Percentiles rank a stretch among this genome's conserved stretches.
phyloP scores from a whole-genome alignment of 371 early-diverging fungal species.

The Mucor lusitanicus region DNA sequence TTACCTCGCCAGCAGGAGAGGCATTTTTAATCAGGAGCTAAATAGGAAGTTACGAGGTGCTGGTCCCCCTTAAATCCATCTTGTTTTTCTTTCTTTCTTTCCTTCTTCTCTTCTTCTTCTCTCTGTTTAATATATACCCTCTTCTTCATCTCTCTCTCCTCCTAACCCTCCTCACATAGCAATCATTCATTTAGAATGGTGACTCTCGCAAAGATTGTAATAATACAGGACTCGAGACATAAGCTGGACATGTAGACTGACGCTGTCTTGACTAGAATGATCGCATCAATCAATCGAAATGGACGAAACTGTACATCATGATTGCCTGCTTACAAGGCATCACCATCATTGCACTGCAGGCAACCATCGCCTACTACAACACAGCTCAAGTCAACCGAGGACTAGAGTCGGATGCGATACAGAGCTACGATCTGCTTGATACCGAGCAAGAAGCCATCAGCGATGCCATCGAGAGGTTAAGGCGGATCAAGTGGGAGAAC shows the following conservation, averaged over 20 bases:
- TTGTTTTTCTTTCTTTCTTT: constrained; percentile 1
- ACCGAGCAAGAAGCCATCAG: constrained; percentile 1
- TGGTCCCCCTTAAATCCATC: neutral
- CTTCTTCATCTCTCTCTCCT: neutral
- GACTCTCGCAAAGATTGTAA: constrained; percentile 19
- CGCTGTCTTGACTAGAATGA: constrained; percentile 22
- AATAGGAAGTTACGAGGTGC: neutral
- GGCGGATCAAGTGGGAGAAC: constrained; percentile 36
- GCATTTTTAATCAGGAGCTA: constrained; percentile 4
- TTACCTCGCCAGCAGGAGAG: neutral
- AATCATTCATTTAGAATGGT: constrained; percentile 8
- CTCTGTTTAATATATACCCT: neutral
- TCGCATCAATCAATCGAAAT: constrained; percentile 39
- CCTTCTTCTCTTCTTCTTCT: neutral
- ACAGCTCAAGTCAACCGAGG: constrained; percentile 26
- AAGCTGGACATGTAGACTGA: neutral
- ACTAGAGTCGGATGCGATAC: neutral
- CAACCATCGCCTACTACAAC: constrained; percentile 40
- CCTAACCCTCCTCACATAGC: neutral
- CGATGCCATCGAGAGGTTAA: constrained; percentile 31
- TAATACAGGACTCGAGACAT: too few species aligned
- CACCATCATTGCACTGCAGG: constrained; percentile 36
- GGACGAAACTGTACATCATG: constrained; percentile 38
- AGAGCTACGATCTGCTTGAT: constrained; percentile 6
- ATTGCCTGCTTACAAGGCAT: constrained; percentile 45